These are phyloP conservation scores for Clonostachys rosea DNA, from an alignment of 2,329 filamentous ascomycete genomes.

Conservation along the genomic window DNA sequence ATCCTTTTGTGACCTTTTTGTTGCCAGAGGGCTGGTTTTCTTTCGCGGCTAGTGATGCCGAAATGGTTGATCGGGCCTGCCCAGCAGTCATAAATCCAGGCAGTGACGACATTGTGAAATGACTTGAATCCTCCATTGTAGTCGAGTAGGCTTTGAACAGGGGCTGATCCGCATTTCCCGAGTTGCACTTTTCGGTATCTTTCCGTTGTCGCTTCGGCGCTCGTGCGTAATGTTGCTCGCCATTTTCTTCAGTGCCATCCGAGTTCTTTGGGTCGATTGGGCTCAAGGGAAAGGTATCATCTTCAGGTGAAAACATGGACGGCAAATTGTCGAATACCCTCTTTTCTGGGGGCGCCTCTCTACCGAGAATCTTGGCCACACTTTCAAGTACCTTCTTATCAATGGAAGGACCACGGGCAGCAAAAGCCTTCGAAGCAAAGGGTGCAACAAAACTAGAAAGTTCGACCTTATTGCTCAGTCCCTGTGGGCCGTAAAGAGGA, in stretches of 20 bases:
- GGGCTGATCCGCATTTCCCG: constrained; percentile 14
- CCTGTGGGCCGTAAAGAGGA: constrained; percentile 62
- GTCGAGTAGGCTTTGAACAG: constrained; percentile 40
- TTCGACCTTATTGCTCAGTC: constrained; percentile 51
- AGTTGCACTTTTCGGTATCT: constrained; percentile 6
- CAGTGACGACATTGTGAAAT: constrained; percentile 52
- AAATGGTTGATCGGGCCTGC: constrained; percentile 40
- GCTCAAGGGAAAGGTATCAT: constrained; percentile 64
- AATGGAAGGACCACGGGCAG: constrained; percentile 66
- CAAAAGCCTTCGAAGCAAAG: constrained; percentile 30
- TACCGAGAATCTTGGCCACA: constrained; percentile 67
- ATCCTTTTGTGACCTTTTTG: constrained; percentile 13
- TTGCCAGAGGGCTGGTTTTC: constrained; percentile 8
- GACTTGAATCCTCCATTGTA: constrained; percentile 55
- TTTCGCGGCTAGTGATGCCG: constrained; percentile 4
- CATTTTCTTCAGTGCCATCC: constrained; percentile 10
- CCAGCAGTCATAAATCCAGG: constrained; percentile 60
- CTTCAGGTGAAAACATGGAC: constrained; percentile 53
- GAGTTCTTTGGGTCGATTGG: constrained; percentile 38
- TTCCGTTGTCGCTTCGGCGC: constrained; percentile 21
- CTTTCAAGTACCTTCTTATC: constrained; percentile 56
- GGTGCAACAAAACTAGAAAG: constrained; percentile 69
- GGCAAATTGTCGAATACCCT: constrained; percentile 49
- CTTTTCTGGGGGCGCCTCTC: constrained; percentile 52
- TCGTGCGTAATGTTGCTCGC: constrained; percentile 10